Evolutionary conservation across 1,139 yeast species (phyloP).

Genomic region (Diutina rugosa): DNA sequence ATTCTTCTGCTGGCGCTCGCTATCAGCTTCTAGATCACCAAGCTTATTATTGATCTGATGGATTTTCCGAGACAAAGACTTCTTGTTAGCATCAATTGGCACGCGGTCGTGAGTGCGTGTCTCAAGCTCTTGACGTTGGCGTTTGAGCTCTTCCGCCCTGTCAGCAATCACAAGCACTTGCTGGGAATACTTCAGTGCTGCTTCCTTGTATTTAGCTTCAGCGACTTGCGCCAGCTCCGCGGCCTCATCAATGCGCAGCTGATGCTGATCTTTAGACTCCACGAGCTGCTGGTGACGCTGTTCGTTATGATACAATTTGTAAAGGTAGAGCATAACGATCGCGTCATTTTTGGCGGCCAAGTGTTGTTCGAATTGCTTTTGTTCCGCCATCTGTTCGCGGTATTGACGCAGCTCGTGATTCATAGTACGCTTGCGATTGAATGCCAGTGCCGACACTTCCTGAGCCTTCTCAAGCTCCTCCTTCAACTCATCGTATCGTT

Average conservation of each 20-base stretch:
- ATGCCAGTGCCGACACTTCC: slow-evolving; percentile 50
- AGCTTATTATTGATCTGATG: background rate
- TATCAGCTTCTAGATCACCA: background rate
- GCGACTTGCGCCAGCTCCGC: slow-evolving; percentile 13
- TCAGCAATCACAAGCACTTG: slow-evolving; percentile 29
- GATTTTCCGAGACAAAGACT: background rate
- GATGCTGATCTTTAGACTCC: slow-evolving; percentile 11
- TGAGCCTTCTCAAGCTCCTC: slow-evolving; percentile 59
- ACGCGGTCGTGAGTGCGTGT: background rate
- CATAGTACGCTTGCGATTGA: slow-evolving; percentile 60
- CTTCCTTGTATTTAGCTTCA: slow-evolving; percentile 15
- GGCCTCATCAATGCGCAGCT: slow-evolving; percentile 16
- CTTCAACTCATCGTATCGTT: slow-evolving; percentile 55
- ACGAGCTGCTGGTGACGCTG: slow-evolving; percentile 5
- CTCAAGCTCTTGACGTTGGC: slow-evolving; percentile 11
- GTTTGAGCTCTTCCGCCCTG: slow-evolving; percentile 23
- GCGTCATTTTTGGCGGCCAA: slow-evolving; percentile 34
- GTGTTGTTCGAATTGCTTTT: slow-evolving; percentile 52
- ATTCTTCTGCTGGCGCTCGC: background rate
- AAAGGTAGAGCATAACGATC: slow-evolving; percentile 39
- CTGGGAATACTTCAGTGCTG: slow-evolving; percentile 34
- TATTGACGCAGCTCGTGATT: slow-evolving; percentile 72
- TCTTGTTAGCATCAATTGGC: background rate
- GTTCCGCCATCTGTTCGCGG: slow-evolving; percentile 64
- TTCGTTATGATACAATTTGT: slow-evolving; percentile 60